Percentiles rank a stretch among this genome's conserved stretches.
Conservation (phyloP, 2,329 filamentous ascomycete species). For the Geoglossum cookeanum region DNA sequence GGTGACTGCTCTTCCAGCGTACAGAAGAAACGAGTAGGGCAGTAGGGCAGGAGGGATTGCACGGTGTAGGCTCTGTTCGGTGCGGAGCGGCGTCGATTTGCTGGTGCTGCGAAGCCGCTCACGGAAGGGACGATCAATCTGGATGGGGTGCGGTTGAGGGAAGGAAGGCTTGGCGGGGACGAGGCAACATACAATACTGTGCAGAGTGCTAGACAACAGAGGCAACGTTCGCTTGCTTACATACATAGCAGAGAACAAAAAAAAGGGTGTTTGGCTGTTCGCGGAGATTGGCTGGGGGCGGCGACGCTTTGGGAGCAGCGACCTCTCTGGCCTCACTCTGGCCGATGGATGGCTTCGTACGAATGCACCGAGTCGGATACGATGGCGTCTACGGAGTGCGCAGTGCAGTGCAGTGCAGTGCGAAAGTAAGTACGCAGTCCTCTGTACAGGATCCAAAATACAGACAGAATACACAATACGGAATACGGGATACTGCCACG, state of each 20-base stretch:
- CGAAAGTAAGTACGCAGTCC: no score
- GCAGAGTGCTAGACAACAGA: background rate
- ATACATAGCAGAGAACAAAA: background rate
- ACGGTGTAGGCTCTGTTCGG: background rate
- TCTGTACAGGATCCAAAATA: no score
- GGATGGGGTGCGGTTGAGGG: background rate
- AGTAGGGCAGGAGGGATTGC: background rate
- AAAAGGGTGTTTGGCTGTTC: background rate
- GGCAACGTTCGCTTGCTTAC: background rate
- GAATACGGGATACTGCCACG: no score
- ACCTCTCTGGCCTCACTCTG: no score
- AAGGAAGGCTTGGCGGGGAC: background rate
- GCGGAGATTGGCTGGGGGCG: background rate
- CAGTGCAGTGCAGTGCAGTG: no score
- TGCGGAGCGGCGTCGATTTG: background rate
- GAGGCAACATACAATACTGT: background rate
- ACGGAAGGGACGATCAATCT: background rate
- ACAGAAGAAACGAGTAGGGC: background rate
- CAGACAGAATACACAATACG: no score
- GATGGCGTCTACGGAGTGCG: no score
- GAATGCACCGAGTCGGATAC: no score
- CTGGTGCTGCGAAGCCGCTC: background rate
- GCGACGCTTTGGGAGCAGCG: background rate
- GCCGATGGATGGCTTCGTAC: no score
- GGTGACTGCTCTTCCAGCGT: background rate